phyloP scores from a whole-genome alignment of 148 eudicot species.

The Vaccinium darrowii region DNA sequence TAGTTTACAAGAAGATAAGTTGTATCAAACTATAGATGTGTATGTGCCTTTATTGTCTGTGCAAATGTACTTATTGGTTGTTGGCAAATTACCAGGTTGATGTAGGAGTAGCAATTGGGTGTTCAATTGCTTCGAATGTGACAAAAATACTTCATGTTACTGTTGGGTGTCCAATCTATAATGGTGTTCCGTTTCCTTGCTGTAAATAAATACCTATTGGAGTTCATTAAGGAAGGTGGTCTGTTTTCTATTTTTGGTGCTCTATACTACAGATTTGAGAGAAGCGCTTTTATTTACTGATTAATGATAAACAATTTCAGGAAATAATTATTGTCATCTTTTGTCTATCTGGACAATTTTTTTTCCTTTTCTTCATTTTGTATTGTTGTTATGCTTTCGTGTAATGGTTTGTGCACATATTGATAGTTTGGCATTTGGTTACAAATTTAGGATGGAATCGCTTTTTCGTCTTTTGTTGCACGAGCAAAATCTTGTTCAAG shows the following conservation, averaged over 20 bases:
- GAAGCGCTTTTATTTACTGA: not conserved
- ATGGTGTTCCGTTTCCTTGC: not conserved
- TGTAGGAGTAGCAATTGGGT: not conserved
- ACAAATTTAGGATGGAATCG: conserved; percentile 36
- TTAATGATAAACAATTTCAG: not conserved
- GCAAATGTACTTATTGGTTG: not conserved
- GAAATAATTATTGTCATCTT: not conserved
- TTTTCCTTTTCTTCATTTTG: not conserved
- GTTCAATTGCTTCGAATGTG: not conserved
- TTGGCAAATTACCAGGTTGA: not conserved
- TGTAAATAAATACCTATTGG: not conserved
- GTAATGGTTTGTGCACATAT: not conserved
- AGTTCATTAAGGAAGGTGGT: not conserved
- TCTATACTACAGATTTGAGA: not conserved
- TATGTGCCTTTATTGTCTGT: not conserved
- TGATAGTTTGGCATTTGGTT: not conserved
- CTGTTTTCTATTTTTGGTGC: not conserved
- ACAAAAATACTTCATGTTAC: not conserved
- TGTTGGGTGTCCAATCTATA: not conserved
- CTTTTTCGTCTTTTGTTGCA: conserved; percentile 31
- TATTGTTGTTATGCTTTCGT: not conserved
- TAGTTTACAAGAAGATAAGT: not conserved
- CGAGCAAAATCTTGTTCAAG: conserved; percentile 35
- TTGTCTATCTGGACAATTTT: not conserved
- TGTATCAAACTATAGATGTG: not conserved